Evolutionary conservation across 1,139 yeast genomes (phyloP).

Genomic region (Saccharomyces hybrid): DNA sequence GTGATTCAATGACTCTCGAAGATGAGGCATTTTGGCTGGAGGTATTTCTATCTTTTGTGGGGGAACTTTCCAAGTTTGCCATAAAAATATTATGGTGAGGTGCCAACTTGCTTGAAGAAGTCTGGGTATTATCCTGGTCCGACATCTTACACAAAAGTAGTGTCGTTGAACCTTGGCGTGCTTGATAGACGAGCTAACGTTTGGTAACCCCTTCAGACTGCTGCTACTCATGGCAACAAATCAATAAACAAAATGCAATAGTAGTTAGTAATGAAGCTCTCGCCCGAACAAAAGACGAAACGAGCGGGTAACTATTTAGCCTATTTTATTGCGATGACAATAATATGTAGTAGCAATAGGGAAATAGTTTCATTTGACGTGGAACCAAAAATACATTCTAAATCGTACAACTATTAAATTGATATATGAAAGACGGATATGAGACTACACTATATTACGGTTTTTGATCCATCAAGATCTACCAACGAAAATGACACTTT

Average conservation of each 20-base stretch:
- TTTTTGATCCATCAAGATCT: constrained; percentile 24
- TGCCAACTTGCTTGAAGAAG: constrained; percentile 12
- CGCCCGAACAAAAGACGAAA: neutral
- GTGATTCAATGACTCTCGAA: constrained; percentile 50
- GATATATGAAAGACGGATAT: neutral
- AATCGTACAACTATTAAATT: neutral
- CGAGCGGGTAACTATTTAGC: neutral
- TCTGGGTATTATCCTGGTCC: constrained; percentile 1
- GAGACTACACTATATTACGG: constrained; percentile 15
- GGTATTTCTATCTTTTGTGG: neutral
- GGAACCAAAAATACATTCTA: neutral
- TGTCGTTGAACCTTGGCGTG: neutral
- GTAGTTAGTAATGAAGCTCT: neutral
- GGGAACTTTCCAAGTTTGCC: constrained; percentile 6
- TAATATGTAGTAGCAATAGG: neutral
- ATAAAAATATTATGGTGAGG: constrained; percentile 13
- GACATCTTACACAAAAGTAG: neutral
- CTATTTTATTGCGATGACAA: neutral
- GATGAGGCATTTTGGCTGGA: constrained; percentile 20
- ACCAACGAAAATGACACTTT: constrained; percentile 20
- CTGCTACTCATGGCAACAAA: neutral
- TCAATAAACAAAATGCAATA: neutral
- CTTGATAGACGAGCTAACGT: neutral
- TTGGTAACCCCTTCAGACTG: neutral
- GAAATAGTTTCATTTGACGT: neutral